phyloP scores from a whole-genome alignment of 805 yeast species.

The Candida berthetii region DNA sequence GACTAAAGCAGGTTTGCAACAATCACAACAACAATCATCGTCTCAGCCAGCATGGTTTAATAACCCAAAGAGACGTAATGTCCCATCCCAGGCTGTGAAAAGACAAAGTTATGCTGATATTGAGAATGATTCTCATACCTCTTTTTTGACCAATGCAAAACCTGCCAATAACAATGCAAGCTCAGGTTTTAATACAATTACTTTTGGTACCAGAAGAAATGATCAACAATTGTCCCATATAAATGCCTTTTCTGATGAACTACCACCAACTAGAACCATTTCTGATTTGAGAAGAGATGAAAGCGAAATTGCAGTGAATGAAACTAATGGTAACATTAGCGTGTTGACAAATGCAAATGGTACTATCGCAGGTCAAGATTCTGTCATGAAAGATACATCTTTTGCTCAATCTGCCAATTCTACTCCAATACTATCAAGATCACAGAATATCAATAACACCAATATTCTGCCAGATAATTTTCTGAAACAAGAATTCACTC shows the following conservation, averaged over 20 bases:
- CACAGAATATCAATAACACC: background rate
- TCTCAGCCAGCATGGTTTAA: slow-evolving; percentile 29
- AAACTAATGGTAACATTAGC: slow-evolving; percentile 3
- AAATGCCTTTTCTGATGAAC: slow-evolving; percentile 29
- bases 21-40: slow-evolving; percentile 1
- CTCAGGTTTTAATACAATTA: slow-evolving; percentile 28
- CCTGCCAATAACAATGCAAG: slow-evolving; percentile 5
- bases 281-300: slow-evolving; percentile 36
- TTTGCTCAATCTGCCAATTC: background rate
- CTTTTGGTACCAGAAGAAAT: slow-evolving; percentile 31
- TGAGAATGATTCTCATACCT: slow-evolving; percentile 14
- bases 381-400: background rate
- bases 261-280: slow-evolving; percentile 34
- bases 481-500: slow-evolving; percentile 1
- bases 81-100: slow-evolving; percentile 42
- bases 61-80: slow-evolving; percentile 36
- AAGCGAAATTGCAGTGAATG: slow-evolving; percentile 1
- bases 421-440: background rate
- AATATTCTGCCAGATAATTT: background rate
- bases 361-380: background rate
- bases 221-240: slow-evolving; percentile 15
- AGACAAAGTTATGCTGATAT: slow-evolving; percentile 23
- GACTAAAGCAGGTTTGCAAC: slow-evolving; percentile 6
- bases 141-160: slow-evolving; percentile 13
- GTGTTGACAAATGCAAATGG: slow-evolving; percentile 1